phyloP scores from a whole-genome alignment of 2,329 filamentous ascomycete genomes.

The Colletotrichum sp. region DNA sequence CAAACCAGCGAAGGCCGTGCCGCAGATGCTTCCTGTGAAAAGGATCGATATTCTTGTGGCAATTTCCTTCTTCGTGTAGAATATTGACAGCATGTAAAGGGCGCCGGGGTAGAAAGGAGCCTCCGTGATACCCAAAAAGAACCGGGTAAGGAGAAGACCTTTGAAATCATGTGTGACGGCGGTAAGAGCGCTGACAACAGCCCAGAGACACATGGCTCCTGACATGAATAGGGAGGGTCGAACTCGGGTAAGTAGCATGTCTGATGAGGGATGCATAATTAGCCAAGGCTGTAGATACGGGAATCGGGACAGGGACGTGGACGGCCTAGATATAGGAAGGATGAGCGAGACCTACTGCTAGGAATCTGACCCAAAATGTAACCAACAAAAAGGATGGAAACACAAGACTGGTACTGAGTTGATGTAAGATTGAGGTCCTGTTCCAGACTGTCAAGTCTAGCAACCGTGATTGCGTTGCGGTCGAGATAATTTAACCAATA shows the following conservation, averaged over 20 bases:
- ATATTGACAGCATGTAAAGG: constrained; percentile 29
- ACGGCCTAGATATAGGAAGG: too few relatives aligned
- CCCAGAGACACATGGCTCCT: constrained; percentile 13
- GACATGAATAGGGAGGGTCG: constrained; percentile 7
- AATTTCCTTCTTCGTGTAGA: constrained; percentile 45
- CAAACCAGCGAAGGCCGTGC: constrained; percentile 26
- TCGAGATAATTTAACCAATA: too few relatives aligned
- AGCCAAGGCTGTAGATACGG: too few relatives aligned
- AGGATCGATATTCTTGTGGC: constrained; percentile 39
- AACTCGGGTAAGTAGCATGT: constrained; percentile 13
- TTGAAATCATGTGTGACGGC: constrained; percentile 35
- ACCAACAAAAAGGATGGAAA: too few relatives aligned
- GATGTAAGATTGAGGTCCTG: too few relatives aligned
- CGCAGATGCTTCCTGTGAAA: constrained; percentile 32
- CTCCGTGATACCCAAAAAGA: constrained; percentile 37
- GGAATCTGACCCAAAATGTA: too few relatives aligned
- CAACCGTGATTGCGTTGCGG: too few relatives aligned
- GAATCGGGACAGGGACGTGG: too few relatives aligned
- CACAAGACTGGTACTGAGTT: too few relatives aligned
- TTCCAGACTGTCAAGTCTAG: too few relatives aligned
- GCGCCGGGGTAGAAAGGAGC: constrained; percentile 28
- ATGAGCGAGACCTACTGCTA: too few relatives aligned
- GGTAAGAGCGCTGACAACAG: constrained; percentile 24
- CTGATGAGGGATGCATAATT: background rate
- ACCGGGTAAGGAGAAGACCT: constrained; percentile 34